Base-by-base conservation (phyloP, 257 asterid genomes). In the Gentiana straminea region DNA sequence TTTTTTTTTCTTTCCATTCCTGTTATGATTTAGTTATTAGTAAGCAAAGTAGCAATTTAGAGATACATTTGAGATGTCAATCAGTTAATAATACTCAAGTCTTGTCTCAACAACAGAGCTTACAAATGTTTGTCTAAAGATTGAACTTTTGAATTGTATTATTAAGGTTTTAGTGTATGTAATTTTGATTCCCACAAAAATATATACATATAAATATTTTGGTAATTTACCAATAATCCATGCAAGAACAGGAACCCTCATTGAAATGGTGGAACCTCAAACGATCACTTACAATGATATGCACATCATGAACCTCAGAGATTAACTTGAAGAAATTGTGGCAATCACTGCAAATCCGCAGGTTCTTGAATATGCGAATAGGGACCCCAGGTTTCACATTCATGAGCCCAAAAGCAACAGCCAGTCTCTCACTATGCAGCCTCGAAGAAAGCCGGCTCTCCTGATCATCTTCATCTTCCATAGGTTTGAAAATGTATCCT, bases 241-340 rank as follows among this genome's bases (percentile, higher is more conserved):
- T 68, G 74, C 96, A 84, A 60, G 94, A 78, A 77, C 96, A 87
- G 2, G 62, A 49, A 3, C 96, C 96, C 37, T 73, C 60, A 49
- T 50, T 73, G 62, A 84, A 87, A 44, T 71, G 77, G 75, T 82
- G 94, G 75, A 87, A 84, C 49, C 94, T 74, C 46, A 82, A 54
- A 24, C 94, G 94, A 70, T 87, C 96, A 54, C 96, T 77, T 72
- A 84, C 78, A 36, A 82, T 64, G 43, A 84, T 77, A 70, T 87
- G 85, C 62, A 82, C 84, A 9, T 67, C 3, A 35, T 69, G 70
- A 38, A 71, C 50, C 43, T 61, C 60, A 32, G 94, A 84, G 36
- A 80, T 59, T 4, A 82, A 61, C 55, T 80, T 82, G 56, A 70
- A 73, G 43, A 80, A 83, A 8, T 54, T 62, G 67, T 84, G 93